phyloP scores from a whole-genome alignment of 2,329 filamentous ascomycete species.

The Arthrobotrys iridis region DNA sequence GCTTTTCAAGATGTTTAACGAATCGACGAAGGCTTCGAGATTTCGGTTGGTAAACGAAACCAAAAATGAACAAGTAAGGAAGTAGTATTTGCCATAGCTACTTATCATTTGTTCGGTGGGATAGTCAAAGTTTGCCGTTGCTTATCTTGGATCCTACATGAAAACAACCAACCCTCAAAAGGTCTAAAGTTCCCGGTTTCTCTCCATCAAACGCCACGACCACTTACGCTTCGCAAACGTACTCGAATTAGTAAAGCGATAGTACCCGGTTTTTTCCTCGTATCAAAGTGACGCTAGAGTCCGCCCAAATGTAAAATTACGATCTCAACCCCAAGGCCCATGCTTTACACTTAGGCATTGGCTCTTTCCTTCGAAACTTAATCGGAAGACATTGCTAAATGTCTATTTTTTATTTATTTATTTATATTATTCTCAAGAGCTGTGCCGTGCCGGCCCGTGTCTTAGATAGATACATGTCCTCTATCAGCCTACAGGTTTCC shows the following conservation, averaged over 20 bases:
- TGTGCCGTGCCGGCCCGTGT: slow-evolving; percentile 47
- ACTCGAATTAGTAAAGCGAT: neutral
- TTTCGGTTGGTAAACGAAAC: slow-evolving; percentile 2
- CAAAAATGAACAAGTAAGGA: neutral
- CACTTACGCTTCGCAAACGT: neutral
- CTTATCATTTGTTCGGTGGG: neutral
- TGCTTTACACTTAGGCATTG: slow-evolving; percentile 17
- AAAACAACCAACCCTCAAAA: neutral
- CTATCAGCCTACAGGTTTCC: neutral
- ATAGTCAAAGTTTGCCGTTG: neutral
- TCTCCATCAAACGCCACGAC: neutral
- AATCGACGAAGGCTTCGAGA: neutral
- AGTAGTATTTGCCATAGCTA: neutral
- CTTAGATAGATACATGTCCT: slow-evolving; percentile 27
- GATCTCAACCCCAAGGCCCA: slow-evolving; percentile 6
- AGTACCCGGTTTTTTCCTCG: slow-evolving; percentile 5
- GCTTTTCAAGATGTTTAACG: slow-evolving; percentile 33
- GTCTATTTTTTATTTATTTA: neutral
- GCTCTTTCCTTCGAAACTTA: neutral
- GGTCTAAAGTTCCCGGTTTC: neutral
- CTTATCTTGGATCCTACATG: slow-evolving; percentile 25
- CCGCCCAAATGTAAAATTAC: neutral
- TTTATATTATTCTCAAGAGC: neutral
- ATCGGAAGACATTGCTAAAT: slow-evolving; percentile 10
- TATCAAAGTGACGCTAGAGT: neutral